Evolutionary conservation across 148 eudicot species (phyloP), one percentile per base, ranked within the genome.

Genomic region (Amaranthus cruentus): DNA sequence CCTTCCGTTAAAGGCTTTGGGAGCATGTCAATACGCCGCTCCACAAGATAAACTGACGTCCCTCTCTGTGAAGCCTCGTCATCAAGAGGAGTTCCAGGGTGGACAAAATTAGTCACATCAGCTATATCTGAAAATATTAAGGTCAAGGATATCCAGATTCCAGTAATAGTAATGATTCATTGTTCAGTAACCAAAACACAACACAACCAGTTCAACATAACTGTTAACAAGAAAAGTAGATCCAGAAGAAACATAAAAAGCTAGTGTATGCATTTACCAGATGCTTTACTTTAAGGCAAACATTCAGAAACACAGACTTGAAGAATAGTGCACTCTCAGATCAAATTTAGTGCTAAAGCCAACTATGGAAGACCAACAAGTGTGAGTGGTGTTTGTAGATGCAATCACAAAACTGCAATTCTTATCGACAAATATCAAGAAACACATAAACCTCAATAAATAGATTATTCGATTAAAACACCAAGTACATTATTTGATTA

Each of bases 1-100:
- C 99, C 99, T 92, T 95, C 99, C 14, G 99, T 95, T 62, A 95
- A 81, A 86, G 97, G 99, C 84, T 95, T 95, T 10, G 99, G 99
- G 68, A 95, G 94, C 99, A 95, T 95, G 87, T 95, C 99, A 81
- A 92, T 95, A 65, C 99, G 89, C 15, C 90, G 83, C 79, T 95
- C 99, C 75, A 95, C 99, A 69, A 95, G 99, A 78, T 95, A 95
- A 72, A 90, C 96, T 38, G 99, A 92, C 46, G 99, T 95, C 64
- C 99, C 99, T 80, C 99, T 86, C 83, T 87, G 93, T 71, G 99
- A 76, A 82, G 97, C 99, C 83, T 92, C 99, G 6, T 88, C 90
- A 74, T 95, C 97, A 58, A 92, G 90, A 56, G 96, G 94, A 18
- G 92, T 95, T 65, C 96, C 99, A 79, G 96, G 90, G 68, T 91